These are phyloP conservation scores for Ceratocystis papillata DNA, from an alignment of 2,329 filamentous ascomycete genomes.

Conservation along the genomic window DNA sequence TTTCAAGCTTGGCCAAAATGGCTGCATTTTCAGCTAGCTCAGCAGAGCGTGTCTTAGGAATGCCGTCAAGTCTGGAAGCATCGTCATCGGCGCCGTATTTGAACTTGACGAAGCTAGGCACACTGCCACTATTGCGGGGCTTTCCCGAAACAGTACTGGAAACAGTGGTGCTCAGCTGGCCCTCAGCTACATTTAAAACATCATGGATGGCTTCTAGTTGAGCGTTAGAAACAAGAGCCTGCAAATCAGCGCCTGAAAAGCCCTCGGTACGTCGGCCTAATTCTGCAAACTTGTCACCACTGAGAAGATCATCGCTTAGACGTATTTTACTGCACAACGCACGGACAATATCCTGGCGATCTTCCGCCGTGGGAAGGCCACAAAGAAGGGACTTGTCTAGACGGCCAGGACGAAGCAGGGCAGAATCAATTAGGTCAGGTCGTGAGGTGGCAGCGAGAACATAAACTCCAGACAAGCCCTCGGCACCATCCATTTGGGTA, in stretches of 20 bases:
- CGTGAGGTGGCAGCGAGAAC: conserved; percentile 88
- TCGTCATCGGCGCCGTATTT: conserved; percentile 57
- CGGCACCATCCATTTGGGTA: conserved; percentile 97
- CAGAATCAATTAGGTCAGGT: conserved; percentile 91
- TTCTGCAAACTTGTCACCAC: conserved; percentile 50
- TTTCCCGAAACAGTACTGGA: conserved; percentile 27
- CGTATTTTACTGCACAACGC: conserved; percentile 75
- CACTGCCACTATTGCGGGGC: conserved; percentile 24
- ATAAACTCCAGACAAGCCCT: conserved; percentile 88
- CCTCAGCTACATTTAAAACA: conserved; percentile 54
- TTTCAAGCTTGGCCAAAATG: conserved; percentile 70
- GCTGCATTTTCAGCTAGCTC: conserved; percentile 64
- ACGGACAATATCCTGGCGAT: conserved; percentile 77
- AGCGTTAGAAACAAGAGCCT: conserved; percentile 90
- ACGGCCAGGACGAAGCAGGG: conserved; percentile 78
- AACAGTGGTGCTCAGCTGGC: conserved; percentile 29
- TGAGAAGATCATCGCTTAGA: conserved; percentile 54
- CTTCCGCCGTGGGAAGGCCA: conserved; percentile 69
- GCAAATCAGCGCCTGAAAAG: conserved; percentile 87
- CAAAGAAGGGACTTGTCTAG: conserved; percentile 89
- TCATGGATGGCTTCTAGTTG: conserved; percentile 96
- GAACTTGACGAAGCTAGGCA: conserved; percentile 65
- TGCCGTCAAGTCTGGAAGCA: conserved; percentile 32
- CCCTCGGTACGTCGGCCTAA: conserved; percentile 73
- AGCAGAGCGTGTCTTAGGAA: conserved; percentile 41